Percentiles rank a stretch among this genome's conserved stretches.
These are phyloP conservation scores for Colletotrichum graminicola DNA, from an alignment of 2,329 filamentous ascomycete species.

Conservation along the genomic window DNA sequence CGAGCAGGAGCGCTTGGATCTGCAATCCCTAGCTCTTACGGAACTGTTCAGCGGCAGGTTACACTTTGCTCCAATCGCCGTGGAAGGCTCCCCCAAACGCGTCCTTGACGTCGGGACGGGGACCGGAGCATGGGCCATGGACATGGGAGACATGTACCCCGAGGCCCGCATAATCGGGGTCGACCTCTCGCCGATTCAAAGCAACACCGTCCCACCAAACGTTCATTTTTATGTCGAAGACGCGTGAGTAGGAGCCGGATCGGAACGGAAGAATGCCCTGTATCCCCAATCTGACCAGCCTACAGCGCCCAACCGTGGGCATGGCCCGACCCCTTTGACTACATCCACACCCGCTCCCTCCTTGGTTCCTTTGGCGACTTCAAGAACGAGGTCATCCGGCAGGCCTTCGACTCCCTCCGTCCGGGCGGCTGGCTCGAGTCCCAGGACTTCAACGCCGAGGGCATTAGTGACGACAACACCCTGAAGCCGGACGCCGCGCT, in stretches of 20 bases:
- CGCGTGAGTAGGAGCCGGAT: constrained; percentile 48
- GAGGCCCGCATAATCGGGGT: constrained; percentile 70
- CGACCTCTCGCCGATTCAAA: constrained; percentile 77
- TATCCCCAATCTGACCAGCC: constrained; percentile 1
- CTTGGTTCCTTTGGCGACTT: constrained; percentile 64
- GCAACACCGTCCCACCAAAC: constrained; percentile 75
- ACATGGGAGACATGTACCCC: constrained; percentile 74
- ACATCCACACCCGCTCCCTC: constrained; percentile 65
- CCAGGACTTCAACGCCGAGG: constrained; percentile 58
- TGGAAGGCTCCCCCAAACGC: constrained; percentile 50
- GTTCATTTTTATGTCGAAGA: constrained; percentile 82
- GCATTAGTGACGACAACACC: constrained; percentile 60
- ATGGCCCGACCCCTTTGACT: constrained; percentile 67
- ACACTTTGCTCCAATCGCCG: constrained; percentile 58
- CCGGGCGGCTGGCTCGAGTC: constrained; percentile 69
- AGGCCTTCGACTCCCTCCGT: constrained; percentile 61
- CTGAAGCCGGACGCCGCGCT: constrained; percentile 55
- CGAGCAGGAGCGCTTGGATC: constrained; percentile 57
- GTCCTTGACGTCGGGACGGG: constrained; percentile 61
- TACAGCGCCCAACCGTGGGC: constrained; percentile 63
- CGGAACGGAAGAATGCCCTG: constrained; percentile 21
- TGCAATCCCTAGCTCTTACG: constrained; percentile 55
- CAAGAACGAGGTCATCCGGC: constrained; percentile 62
- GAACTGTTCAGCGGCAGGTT: constrained; percentile 55
- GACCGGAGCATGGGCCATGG: constrained; percentile 72